phyloP scores from a whole-genome alignment of 345 rosid genomes.

The Salix dunnii region DNA sequence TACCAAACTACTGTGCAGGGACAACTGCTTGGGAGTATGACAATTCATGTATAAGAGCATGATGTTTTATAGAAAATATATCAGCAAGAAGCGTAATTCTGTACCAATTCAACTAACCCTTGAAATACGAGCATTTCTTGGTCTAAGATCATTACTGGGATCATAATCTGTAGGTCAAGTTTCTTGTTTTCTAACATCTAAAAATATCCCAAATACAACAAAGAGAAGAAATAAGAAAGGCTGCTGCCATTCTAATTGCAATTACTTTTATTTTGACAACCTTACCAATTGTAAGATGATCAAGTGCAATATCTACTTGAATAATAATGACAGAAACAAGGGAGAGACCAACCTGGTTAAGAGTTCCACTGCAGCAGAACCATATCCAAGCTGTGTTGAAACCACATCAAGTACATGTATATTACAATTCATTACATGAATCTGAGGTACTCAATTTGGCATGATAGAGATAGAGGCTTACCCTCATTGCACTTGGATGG shows the following conservation, averaged over 20 bases:
- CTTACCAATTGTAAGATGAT: not conserved
- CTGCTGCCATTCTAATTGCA: not conserved
- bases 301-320: not conserved
- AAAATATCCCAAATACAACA: not conserved
- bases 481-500: conserved; percentile 96
- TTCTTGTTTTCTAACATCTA: not conserved
- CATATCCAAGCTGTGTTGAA: conserved; percentile 78
- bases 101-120: not conserved
- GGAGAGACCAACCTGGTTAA: conserved; percentile 59
- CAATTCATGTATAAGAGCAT: not conserved
- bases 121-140: not conserved
- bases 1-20: not conserved
- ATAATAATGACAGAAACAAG: not conserved
- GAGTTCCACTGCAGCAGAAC: conserved; percentile 87
- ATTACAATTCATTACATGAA: conserved; percentile 23
- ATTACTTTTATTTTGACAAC: not conserved
- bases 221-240: not conserved
- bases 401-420: conserved; percentile 3
- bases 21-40: not conserved
- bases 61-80: not conserved
- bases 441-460: not conserved
- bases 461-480: conserved; percentile 24
- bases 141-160: not conserved
- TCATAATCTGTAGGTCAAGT: not conserved
- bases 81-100: not conserved